Evolutionary conservation across 2,329 filamentous ascomycete genomes (phyloP).

Genomic region (Ophiostoma populinum): DNA sequence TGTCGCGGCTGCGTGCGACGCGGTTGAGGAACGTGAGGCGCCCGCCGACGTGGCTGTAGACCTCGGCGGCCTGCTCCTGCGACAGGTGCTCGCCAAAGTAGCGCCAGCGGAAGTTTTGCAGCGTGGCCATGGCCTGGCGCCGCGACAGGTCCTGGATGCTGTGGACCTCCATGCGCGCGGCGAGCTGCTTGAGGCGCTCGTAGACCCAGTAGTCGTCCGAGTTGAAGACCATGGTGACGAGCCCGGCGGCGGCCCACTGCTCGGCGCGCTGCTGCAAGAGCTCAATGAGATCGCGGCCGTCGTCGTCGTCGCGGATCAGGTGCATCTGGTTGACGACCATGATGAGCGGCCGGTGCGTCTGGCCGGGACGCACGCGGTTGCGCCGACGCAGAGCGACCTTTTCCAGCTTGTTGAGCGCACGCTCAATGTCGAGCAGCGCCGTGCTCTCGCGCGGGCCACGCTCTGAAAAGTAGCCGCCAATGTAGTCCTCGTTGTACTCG

Average conservation of each 20-base stretch:
- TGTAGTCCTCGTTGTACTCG: constrained; percentile 95
- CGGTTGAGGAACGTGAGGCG: constrained; percentile 75
- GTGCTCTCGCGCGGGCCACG: constrained; percentile 82
- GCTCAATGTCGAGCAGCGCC: constrained; percentile 83
- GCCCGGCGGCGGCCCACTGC: constrained; percentile 82
- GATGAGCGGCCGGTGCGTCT: constrained; percentile 43
- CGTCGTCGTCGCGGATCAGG: constrained; percentile 76
- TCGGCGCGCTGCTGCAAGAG: constrained; percentile 90
- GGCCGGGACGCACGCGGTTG: constrained; percentile 26
- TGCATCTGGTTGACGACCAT: constrained; percentile 91
- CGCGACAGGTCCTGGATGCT: constrained; percentile 73
- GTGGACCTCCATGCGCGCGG: constrained; percentile 87
- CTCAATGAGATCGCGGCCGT: constrained; percentile 84
- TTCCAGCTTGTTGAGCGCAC: constrained; percentile 93
- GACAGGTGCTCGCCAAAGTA: constrained; percentile 51
- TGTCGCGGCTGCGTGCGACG: constrained; percentile 72
- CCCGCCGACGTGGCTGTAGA: constrained; percentile 78
- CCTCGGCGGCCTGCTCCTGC: constrained; percentile 44
- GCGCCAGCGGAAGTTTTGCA: constrained; percentile 62
- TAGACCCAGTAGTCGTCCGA: constrained; percentile 98
- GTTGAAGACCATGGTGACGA: constrained; percentile 89
- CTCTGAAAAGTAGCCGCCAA: constrained; percentile 90
- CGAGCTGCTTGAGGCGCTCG: constrained; percentile 79
- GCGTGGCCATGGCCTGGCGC: constrained; percentile 54
- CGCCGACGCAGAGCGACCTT: constrained; percentile 73